Evolutionary conservation across 768 basidiomycete species (phyloP), one percentile per base, ranked within the genome.

Genomic region (Suillus occidentalis): DNA sequence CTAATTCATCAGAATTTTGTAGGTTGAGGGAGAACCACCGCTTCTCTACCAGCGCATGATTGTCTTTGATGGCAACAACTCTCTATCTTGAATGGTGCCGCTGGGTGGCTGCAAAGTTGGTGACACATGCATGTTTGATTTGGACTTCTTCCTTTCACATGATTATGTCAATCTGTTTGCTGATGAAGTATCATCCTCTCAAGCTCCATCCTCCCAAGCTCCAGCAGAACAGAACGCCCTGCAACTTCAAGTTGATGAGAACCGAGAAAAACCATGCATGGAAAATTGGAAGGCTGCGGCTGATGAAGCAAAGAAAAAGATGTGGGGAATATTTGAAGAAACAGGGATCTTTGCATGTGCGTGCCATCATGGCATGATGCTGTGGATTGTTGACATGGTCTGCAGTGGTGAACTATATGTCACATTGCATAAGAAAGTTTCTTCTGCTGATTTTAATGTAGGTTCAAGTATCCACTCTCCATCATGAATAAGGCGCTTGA

Each of bases 261-360:
- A 28, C 13, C 5, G 6, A 1, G 18, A 43, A 43, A 43, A n/a
- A 45, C 43, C 5, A 9, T 78, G 76, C 66, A 71, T 72, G 1
- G 65, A 75, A 34, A 75, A 75, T 52, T 78, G 75, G 77, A 77
- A 76, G 65, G 76, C 74, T 3, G 53, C 49, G 6, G 71, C 70
- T 1, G 65, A 68, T 0, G 74, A 79, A 37, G 66, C 67, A 0
- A 45, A 45, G 47, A 79, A 78, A 65, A 69, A 67, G 42, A 76
- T 75, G 72, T 80, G 74, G 78, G 69, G 65, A 10, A 68, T 79
- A 10, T 83, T 79, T 61, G 63, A 76, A 0, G 77, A 81, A 70
- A 73, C 77, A 0, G 79, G 81, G 0, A 69, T 80, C 9, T 82
- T 83, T 65, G 72, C 76, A 0, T 60, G 66, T 63, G 72, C 72